A percentile compares a stretch with the other conserved stretches of the same genome.
Evolutionary conservation across 2,329 filamentous ascomycete species (phyloP).

Genomic region (Fusarium ramigenum): DNA sequence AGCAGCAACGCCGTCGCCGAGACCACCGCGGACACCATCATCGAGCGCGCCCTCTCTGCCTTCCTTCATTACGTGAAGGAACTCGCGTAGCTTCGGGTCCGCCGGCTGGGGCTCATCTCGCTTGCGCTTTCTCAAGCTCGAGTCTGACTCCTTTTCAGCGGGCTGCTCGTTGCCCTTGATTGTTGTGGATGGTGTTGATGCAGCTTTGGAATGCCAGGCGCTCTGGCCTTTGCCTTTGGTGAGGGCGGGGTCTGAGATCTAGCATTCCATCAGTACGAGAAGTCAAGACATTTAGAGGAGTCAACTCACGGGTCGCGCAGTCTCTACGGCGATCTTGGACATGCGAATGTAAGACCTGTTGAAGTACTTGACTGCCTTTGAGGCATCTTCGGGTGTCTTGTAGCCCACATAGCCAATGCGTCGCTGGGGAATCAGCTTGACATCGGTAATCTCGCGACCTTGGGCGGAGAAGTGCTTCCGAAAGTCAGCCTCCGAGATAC

Average conservation of each 20-base stretch:
- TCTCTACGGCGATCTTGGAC: conserved; percentile 91
- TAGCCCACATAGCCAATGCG: conserved; percentile 97
- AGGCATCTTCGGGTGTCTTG: conserved; percentile 81
- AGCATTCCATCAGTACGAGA: conserved; percentile 51
- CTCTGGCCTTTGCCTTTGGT: conserved; percentile 45
- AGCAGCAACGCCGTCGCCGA: conserved; percentile 30
- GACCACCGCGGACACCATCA: conserved; percentile 42
- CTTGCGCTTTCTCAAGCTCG: conserved; percentile 74
- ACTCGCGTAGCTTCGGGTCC: conserved; percentile 87
- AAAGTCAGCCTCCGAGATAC: conserved; percentile 84
- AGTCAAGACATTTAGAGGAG: conserved; percentile 27
- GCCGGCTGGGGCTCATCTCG: conserved; percentile 65
- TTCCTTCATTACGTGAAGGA: conserved; percentile 81
- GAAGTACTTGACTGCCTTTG: conserved; percentile 90
- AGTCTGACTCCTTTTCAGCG: conserved; percentile 49
- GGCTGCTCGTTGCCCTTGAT: conserved; percentile 27
- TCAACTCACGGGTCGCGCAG: conserved; percentile 78
- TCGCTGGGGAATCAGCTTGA: conserved; percentile 88
- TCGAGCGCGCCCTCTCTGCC: conserved; percentile 48
- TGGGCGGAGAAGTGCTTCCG: conserved; percentile 84
- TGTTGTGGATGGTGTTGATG: conserved; percentile 22
- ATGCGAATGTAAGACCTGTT: conserved; percentile 95
- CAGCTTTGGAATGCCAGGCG: conserved; percentile 38
- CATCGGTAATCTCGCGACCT: conserved; percentile 83
- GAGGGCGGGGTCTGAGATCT: conserved; percentile 57